Evolutionary conservation across 257 asterid species (phyloP).

Genomic region (Solanum phureja): DNA sequence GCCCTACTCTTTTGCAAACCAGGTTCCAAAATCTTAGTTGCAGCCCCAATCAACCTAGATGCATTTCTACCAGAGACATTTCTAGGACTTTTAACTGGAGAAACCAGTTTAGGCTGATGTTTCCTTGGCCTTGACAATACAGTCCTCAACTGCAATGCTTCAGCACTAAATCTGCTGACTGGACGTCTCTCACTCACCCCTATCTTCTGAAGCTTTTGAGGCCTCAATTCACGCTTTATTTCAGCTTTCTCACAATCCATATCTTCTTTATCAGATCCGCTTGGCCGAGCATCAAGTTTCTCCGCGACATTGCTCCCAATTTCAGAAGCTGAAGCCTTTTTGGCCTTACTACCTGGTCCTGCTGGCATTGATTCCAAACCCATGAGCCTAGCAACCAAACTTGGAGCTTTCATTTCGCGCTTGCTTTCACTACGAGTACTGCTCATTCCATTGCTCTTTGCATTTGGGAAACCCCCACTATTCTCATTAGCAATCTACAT

Average conservation of each 20-base stretch:
- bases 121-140: slow-evolving; percentile 54
- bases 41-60: slow-evolving; percentile 74
- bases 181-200: slow-evolving; percentile 45
- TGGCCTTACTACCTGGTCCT: slow-evolving; percentile 30
- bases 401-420: slow-evolving; percentile 53
- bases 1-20: slow-evolving; percentile 55
- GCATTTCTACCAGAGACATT: slow-evolving; percentile 46
- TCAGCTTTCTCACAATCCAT: slow-evolving; percentile 31
- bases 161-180: slow-evolving; percentile 42
- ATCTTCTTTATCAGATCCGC: slow-evolving; percentile 17
- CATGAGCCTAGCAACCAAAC: slow-evolving; percentile 94
- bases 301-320: slow-evolving; percentile 11
- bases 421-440: slow-evolving; percentile 25
- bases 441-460: slow-evolving; percentile 26
- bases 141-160: slow-evolving; percentile 52
- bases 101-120: slow-evolving; percentile 46
- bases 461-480: slow-evolving; percentile 73
- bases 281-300: slow-evolving; percentile 4
- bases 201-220: slow-evolving; percentile 84
- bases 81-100: slow-evolving; percentile 72
- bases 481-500: slow-evolving; percentile 89
- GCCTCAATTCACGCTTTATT: slow-evolving; percentile 50
- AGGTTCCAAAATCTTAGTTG: slow-evolving; percentile 79
- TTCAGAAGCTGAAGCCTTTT: slow-evolving; percentile 23
- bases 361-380: slow-evolving; percentile 89